A percentile compares a stretch with the other conserved stretches of the same genome.
These are phyloP conservation scores for Thielaviopsis musarum DNA, from an alignment of 2,329 filamentous ascomycete species.

Conservation along the genomic window DNA sequence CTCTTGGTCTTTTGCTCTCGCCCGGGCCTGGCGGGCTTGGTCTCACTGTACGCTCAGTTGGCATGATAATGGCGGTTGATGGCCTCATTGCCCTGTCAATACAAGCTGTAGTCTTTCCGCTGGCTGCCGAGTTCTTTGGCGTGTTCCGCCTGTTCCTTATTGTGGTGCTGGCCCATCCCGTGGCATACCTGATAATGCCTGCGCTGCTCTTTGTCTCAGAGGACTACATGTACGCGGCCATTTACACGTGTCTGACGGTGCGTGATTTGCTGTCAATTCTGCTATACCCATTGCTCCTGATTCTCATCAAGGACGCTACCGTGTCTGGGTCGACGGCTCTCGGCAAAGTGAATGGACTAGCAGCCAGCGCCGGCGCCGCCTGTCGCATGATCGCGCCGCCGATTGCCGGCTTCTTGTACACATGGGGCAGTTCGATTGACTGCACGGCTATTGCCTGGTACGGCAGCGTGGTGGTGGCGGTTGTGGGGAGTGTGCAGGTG, in stretches of 20 bases:
- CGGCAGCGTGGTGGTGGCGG: constrained; percentile 38
- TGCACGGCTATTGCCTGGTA: constrained; percentile 49
- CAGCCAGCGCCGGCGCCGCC: constrained; percentile 47
- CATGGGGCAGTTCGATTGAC: constrained; percentile 35
- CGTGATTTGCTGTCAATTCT: constrained; percentile 46
- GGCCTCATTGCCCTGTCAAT: constrained; percentile 42
- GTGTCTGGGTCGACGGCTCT: constrained; percentile 34
- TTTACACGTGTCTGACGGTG: constrained; percentile 40
- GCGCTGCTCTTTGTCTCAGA: constrained; percentile 38
- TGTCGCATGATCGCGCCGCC: constrained; percentile 53
- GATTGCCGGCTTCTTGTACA: constrained; percentile 45
- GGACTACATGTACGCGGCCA: constrained; percentile 33
- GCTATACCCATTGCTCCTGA: constrained; percentile 48
- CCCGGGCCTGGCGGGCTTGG: constrained; percentile 39
- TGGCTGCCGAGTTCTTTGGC: constrained; percentile 40
- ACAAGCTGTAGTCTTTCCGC: constrained; percentile 43
- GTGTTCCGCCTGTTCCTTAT: constrained; percentile 42
- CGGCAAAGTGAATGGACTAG: constrained; percentile 49
- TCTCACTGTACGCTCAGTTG: constrained; percentile 43
- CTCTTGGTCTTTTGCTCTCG: constrained; percentile 18
- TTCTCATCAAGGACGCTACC: constrained; percentile 50
- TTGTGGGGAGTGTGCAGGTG: constrained; percentile 41
- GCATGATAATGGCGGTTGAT: constrained; percentile 42
- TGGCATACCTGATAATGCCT: constrained; percentile 44
- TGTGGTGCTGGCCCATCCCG: constrained; percentile 41